phyloP scores from a whole-genome alignment of 1,284 basidiomycete genomes.

The Irpex sp. region DNA sequence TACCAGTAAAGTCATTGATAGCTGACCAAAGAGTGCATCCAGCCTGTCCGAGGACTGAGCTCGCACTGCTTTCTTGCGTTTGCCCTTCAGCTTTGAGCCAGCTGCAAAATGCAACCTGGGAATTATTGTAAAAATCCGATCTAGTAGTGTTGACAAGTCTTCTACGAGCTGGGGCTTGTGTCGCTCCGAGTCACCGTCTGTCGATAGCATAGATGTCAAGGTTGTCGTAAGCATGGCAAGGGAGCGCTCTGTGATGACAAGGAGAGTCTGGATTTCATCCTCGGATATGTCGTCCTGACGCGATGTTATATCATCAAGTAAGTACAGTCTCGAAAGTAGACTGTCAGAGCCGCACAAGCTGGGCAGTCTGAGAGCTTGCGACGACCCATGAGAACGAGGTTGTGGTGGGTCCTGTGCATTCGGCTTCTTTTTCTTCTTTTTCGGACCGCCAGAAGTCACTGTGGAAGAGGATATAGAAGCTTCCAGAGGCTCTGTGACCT shows the following conservation, averaged over 20 bases:
- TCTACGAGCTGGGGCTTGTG: not conserved
- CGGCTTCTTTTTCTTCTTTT: not conserved
- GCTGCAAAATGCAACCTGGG: not conserved
- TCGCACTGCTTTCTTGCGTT: not conserved
- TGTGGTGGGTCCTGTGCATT: not conserved
- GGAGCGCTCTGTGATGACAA: not conserved
- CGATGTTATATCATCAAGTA: not conserved
- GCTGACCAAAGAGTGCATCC: slow-evolving; percentile 26
- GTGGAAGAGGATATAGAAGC: not conserved
- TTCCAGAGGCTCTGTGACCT: not conserved
- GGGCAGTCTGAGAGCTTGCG: not conserved
- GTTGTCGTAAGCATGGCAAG: not conserved
- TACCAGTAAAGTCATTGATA: slow-evolving; percentile 28
- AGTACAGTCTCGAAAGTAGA: not conserved
- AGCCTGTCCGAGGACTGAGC: not conserved
- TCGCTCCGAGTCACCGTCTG: not conserved
- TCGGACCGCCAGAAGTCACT: not conserved
- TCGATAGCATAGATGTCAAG: not conserved
- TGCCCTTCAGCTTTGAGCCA: not conserved
- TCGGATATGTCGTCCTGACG: not conserved
- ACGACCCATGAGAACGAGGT: not conserved
- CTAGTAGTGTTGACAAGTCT: not conserved
- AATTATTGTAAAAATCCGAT: not conserved
- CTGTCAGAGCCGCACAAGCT: not conserved
- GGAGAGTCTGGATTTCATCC: not conserved